Conservation (phyloP, 2,329 filamentous ascomycete genomes). For the Camillea tinctor region DNA sequence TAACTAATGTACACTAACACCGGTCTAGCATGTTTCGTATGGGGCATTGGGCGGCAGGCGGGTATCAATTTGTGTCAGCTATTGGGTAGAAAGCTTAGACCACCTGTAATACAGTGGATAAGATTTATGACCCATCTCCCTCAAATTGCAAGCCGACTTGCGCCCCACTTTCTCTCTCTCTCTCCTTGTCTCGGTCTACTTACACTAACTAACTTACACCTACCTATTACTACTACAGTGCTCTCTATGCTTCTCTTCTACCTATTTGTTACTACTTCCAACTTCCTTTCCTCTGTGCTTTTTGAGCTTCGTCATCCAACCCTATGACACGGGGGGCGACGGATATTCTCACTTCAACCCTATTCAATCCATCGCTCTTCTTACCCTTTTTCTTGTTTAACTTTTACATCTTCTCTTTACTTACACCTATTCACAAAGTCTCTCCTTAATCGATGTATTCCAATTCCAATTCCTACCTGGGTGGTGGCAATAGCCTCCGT, state of each 20-base stretch:
- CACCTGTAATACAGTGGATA: neutral
- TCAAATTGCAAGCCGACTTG: constrained; percentile 14
- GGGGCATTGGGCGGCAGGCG: too few species aligned
- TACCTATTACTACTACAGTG: too few species aligned
- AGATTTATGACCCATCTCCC: neutral
- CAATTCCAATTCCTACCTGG: constrained; percentile 81
- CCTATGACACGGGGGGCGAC: neutral
- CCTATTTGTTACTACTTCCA: too few species aligned
- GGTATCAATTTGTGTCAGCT: neutral
- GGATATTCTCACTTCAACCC: constrained; percentile 13
- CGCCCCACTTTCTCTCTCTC: too few species aligned
- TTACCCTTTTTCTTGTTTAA: constrained; percentile 19
- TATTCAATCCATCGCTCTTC: constrained; percentile 22
- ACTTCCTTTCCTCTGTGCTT: neutral
- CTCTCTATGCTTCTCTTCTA: too few species aligned
- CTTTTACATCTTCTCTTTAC: constrained; percentile 4
- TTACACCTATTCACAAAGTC: constrained; percentile 9
- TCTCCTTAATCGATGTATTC: constrained; percentile 69
- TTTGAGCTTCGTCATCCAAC: constrained; percentile 22
- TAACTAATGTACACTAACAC: too few species aligned
- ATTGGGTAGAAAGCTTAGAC: neutral
- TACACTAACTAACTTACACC: constrained; percentile 6
- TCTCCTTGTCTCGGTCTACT: constrained; percentile 16
- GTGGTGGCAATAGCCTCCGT: constrained; percentile 72
- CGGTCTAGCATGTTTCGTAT: too few species aligned